phyloP scores from a whole-genome alignment of 2,329 filamentous ascomycete genomes.

The Phoma sp. region DNA sequence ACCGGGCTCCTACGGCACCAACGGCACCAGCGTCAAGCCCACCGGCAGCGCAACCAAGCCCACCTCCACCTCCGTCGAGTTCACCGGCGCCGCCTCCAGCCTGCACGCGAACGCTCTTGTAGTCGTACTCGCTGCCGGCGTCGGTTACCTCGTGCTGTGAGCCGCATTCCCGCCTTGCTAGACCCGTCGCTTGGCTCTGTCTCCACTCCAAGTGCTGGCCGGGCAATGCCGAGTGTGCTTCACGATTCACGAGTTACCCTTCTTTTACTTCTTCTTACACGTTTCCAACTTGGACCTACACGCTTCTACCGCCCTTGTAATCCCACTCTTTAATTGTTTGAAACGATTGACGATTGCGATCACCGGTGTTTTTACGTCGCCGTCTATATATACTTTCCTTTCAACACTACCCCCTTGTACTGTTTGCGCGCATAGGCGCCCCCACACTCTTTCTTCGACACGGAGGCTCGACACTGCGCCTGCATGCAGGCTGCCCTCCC shows the following conservation, averaged over 20 bases:
- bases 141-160: slow-evolving; percentile 47
- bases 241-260: slow-evolving; percentile 31
- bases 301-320: slow-evolving; percentile 33
- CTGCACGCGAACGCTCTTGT: slow-evolving; percentile 41
- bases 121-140: slow-evolving; percentile 39
- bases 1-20: slow-evolving; percentile 25
- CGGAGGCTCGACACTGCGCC: not conserved
- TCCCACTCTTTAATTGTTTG: slow-evolving; percentile 34
- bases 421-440: slow-evolving; percentile 23
- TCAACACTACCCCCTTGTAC: not conserved
- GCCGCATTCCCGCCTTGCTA: slow-evolving; percentile 17
- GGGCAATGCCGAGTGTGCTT: slow-evolving; percentile 20
- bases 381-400: slow-evolving; percentile 19
- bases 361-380: slow-evolving; percentile 1
- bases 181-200: slow-evolving; percentile 12
- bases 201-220: slow-evolving; percentile 18
- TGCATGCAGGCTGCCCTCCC: slow-evolving; percentile 16
- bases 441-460: slow-evolving; percentile 7
- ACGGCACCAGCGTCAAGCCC: slow-evolving; percentile 29
- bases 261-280: slow-evolving; percentile 15
- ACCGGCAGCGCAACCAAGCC: slow-evolving; percentile 24
- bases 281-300: slow-evolving; percentile 20
- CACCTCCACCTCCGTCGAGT: slow-evolving; percentile 23
- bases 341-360: slow-evolving; percentile 37
- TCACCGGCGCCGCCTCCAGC: slow-evolving; percentile 44